Evolutionary conservation across 345 rosid genomes (phyloP).

Genomic region (Geranium brycei): DNA sequence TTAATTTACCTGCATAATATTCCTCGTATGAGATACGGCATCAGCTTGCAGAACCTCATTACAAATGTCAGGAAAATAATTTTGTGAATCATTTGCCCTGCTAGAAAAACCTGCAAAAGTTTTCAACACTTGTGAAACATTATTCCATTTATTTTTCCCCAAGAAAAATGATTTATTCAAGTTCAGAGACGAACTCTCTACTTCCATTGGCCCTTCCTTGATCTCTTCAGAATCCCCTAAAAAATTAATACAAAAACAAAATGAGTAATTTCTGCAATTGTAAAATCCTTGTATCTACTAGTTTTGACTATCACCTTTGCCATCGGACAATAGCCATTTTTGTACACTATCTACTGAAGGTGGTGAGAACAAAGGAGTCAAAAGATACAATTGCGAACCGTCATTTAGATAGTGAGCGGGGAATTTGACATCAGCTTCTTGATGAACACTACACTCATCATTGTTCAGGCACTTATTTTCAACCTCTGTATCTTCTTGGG

Average conservation of each 20-base stretch:
- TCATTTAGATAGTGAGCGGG: constrained; percentile 65
- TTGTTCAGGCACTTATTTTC: constrained; percentile 12
- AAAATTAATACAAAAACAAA: not conserved
- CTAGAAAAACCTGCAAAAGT: constrained; percentile 25
- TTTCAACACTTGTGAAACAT: constrained; percentile 6
- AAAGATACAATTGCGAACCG: constrained; percentile 55
- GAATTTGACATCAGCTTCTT: constrained; percentile 36
- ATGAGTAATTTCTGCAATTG: not conserved
- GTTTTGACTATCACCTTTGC: constrained; percentile 33
- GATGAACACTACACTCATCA: constrained; percentile 12
- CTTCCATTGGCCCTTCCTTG: constrained; percentile 8
- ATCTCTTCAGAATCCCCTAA: constrained; percentile 20
- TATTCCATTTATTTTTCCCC: constrained; percentile 6
- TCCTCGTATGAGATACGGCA: constrained; percentile 15
- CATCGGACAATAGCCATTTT: constrained; percentile 34
- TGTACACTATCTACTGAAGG: constrained; percentile 49
- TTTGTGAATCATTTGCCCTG: constrained; percentile 19
- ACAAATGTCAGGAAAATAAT: constrained; percentile 16
- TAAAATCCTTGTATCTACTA: constrained; percentile 3
- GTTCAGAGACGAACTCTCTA: constrained; percentile 15
- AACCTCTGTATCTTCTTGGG: constrained; percentile 16
- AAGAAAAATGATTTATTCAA: constrained; percentile 1
- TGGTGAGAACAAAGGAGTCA: constrained; percentile 58
- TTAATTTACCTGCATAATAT: constrained; percentile 20
- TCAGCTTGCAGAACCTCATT: constrained; percentile 16